A percentile compares a stretch with the other conserved stretches of the same genome.
phyloP scores from a whole-genome alignment of 2,329 filamentous ascomycete species.

The Aspergillus fumigatiaffinis region DNA sequence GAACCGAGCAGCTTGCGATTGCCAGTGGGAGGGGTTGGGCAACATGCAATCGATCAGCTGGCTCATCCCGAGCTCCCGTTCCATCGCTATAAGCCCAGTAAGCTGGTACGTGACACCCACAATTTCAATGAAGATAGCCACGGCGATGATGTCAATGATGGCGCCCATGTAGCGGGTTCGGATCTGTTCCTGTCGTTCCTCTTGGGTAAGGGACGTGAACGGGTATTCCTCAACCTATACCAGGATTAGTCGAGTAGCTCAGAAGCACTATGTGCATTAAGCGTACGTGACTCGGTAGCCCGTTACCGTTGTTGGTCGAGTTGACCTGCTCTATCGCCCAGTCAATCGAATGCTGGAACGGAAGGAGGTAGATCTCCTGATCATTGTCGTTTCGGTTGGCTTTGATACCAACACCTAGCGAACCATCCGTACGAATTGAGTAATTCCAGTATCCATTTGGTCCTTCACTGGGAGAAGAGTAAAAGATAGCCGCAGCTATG shows the following conservation, averaged over 20 bases:
- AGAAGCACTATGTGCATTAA: not conserved
- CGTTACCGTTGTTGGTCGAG: slow-evolving; percentile 36
- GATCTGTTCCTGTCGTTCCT: slow-evolving; percentile 64
- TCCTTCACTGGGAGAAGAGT: slow-evolving; percentile 71
- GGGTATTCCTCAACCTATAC: slow-evolving; percentile 59
- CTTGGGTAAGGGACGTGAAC: slow-evolving; percentile 67
- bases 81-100: slow-evolving; percentile 78
- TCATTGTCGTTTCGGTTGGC: slow-evolving; percentile 66
- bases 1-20: slow-evolving; percentile 73
- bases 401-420: slow-evolving; percentile 62
- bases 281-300: slow-evolving; percentile 38
- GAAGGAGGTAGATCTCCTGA: slow-evolving; percentile 71
- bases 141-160: slow-evolving; percentile 71
- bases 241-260: slow-evolving; percentile 4
- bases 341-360: slow-evolving; percentile 76
- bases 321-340: slow-evolving; percentile 61
- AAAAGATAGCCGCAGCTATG: slow-evolving; percentile 70
- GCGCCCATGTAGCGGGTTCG: slow-evolving; percentile 66
- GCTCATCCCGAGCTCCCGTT: slow-evolving; percentile 82
- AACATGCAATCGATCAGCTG: slow-evolving; percentile 91
- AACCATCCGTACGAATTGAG: slow-evolving; percentile 71
- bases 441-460: slow-evolving; percentile 73
- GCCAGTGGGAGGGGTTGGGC: slow-evolving; percentile 68
- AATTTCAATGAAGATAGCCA: slow-evolving; percentile 74
- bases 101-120: slow-evolving; percentile 83